Conservation (phyloP, 2,329 filamentous ascomycete species). For the Aureobasidium sp. region DNA sequence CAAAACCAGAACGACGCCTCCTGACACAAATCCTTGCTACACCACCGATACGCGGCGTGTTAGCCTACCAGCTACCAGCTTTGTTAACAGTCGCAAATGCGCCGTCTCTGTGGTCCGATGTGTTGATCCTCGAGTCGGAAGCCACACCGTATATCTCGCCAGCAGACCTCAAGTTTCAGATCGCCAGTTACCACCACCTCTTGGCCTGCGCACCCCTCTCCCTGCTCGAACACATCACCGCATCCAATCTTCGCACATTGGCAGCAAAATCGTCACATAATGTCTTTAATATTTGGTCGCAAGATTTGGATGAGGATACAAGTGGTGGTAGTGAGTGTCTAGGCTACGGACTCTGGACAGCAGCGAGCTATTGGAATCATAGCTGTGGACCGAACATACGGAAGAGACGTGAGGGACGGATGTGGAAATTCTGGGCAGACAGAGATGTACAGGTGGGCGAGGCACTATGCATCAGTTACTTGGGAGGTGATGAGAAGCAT, state of each 20-base stretch:
- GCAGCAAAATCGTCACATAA: slow-evolving; percentile 39
- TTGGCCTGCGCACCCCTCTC: slow-evolving; percentile 32
- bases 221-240: slow-evolving; percentile 30
- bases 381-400: slow-evolving; percentile 38
- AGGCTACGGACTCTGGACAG: slow-evolving; percentile 41
- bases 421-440: slow-evolving; percentile 35
- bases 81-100: slow-evolving; percentile 29
- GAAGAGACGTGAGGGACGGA: slow-evolving; percentile 35
- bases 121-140: slow-evolving; percentile 36
- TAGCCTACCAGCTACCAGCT: slow-evolving; percentile 38
- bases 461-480: slow-evolving; percentile 42
- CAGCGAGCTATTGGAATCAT: slow-evolving; percentile 44
- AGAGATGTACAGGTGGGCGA: slow-evolving; percentile 33
- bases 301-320: slow-evolving; percentile 26
- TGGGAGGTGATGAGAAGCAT: slow-evolving; percentile 41
- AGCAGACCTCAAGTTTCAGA: slow-evolving; percentile 34
- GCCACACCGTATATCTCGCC: slow-evolving; percentile 34
- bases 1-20: slow-evolving; percentile 17
- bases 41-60: slow-evolving; percentile 26
- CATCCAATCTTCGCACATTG: slow-evolving; percentile 29
- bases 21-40: slow-evolving; percentile 12
- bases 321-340: slow-evolving; percentile 41
- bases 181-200: slow-evolving; percentile 37
- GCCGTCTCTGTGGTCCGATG: slow-evolving; percentile 25
- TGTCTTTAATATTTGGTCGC: slow-evolving; percentile 39